Evolutionary conservation across 768 basidiomycete genomes (phyloP).

Genomic region (Russula dissimulans): DNA sequence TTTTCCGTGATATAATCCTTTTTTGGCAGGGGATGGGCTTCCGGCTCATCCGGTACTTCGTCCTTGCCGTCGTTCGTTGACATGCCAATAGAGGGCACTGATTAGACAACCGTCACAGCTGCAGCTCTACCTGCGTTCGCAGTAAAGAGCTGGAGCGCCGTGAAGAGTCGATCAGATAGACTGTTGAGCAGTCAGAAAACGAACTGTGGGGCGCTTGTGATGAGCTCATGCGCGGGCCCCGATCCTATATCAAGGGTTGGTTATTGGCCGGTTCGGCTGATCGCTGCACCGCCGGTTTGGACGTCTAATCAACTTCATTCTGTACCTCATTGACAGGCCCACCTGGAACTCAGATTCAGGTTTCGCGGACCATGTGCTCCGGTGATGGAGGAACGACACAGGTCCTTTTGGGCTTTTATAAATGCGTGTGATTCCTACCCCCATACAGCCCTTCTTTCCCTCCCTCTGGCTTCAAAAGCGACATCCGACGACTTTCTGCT

Average conservation of each 20-base stretch:
- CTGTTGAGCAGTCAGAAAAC: too few relatives aligned
- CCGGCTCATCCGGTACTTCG: background rate
- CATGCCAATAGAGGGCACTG: too few relatives aligned
- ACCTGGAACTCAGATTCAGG: background rate
- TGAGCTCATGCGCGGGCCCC: too few relatives aligned
- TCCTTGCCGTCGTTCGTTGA: background rate
- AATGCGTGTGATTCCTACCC: background rate
- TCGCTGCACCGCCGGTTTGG: background rate
- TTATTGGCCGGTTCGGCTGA: background rate
- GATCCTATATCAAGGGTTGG: background rate
- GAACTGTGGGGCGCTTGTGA: too few relatives aligned
- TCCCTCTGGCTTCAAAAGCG: too few relatives aligned
- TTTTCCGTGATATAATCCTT: background rate
- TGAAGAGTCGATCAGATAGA: too few relatives aligned
- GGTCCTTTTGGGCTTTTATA: background rate
- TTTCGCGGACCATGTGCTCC: conserved; percentile 5
- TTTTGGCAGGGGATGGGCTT: background rate
- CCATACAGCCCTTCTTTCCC: background rate
- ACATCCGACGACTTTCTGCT: background rate
- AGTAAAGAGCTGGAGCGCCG: too few relatives aligned
- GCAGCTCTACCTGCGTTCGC: too few relatives aligned
- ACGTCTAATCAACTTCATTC: background rate
- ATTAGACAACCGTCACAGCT: too few relatives aligned
- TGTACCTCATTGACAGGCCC: background rate
- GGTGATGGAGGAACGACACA: background rate